A percentile compares a stretch with the other conserved stretches of the same genome.
These are phyloP conservation scores for Trametes sp. DNA, from an alignment of 1,284 basidiomycete genomes.

Conservation along the genomic window DNA sequence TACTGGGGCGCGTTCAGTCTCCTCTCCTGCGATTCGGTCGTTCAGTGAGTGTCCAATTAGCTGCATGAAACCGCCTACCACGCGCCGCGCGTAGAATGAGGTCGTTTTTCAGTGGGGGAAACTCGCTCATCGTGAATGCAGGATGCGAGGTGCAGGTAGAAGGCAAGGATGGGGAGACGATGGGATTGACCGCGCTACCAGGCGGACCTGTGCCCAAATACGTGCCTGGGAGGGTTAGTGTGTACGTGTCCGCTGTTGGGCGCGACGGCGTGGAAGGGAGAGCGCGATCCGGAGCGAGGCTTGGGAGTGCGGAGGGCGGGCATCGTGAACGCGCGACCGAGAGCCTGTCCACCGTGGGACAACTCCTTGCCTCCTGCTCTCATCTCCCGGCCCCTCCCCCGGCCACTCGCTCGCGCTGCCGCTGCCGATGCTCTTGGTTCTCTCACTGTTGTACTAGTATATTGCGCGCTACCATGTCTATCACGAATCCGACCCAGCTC, in stretches of 20 bases:
- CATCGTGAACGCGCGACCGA: conserved; percentile 27
- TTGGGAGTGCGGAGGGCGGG: conserved; percentile 19
- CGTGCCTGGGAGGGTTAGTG: conserved; percentile 10
- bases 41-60: not conserved
- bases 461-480: conserved; percentile 42
- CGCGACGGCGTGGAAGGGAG: conserved; percentile 24
- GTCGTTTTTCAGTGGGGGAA: conserved; percentile 89
- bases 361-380: conserved; percentile 26
- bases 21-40: conserved; percentile 66
- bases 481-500: conserved; percentile 62
- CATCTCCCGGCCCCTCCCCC: conserved; percentile 15
- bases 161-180: conserved; percentile 1
- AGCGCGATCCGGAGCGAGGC: not conserved
- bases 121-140: conserved; percentile 40
- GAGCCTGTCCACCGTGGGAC: conserved; percentile 28
- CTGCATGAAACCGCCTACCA: conserved; percentile 49
- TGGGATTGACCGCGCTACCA: not conserved
- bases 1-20: conserved; percentile 92
- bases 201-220: not conserved
- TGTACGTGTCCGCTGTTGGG: conserved; percentile 23
- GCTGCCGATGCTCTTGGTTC: conserved; percentile 9
- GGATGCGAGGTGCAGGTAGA: not conserved
- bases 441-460: conserved; percentile 13
- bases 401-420: conserved; percentile 4
- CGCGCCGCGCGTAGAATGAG: conserved; percentile 88